These are phyloP conservation scores for Garcia nutans DNA, from an alignment of 345 rosid genomes.

Conservation along the genomic window DNA sequence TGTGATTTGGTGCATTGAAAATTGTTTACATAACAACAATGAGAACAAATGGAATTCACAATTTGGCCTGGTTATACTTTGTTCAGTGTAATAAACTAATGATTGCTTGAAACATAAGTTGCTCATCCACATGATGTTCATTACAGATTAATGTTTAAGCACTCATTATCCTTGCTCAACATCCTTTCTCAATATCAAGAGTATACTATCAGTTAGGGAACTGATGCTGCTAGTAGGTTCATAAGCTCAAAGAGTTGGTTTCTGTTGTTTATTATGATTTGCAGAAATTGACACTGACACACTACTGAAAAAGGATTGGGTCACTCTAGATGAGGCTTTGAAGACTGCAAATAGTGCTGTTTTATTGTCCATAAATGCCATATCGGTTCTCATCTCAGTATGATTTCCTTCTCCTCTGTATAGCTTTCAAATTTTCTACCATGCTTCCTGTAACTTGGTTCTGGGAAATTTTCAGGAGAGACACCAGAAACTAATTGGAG, in stretches of 20 bases:
- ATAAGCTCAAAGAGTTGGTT: constrained; percentile 24
- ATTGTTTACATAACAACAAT: background rate
- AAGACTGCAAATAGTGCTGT: constrained; percentile 85
- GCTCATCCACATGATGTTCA: background rate
- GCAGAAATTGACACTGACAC: constrained; percentile 82
- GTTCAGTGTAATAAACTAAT: background rate
- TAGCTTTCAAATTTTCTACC: constrained; percentile 9
- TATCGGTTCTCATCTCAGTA: constrained; percentile 62
- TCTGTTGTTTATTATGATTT: constrained; percentile 12
- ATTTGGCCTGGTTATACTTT: background rate
- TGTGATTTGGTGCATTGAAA: background rate
- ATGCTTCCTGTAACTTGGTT: constrained; percentile 11
- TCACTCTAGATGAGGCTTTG: constrained; percentile 88
- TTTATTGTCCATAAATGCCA: constrained; percentile 65
- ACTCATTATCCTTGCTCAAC: background rate
- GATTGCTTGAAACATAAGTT: background rate
- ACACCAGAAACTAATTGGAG: constrained; percentile 49
- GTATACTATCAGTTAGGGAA: background rate
- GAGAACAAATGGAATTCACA: background rate
- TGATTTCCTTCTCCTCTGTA: constrained; percentile 32
- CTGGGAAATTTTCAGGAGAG: constrained; percentile 49
- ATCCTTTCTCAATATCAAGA: background rate
- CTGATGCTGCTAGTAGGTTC: constrained; percentile 9
- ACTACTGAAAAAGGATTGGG: constrained; percentile 74
- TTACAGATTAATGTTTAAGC: background rate